Percentiles rank a stretch among this genome's conserved stretches.
These are phyloP conservation scores for Articulospora tetracladia DNA, from an alignment of 495 filamentous ascomycete genomes.

Conservation along the genomic window DNA sequence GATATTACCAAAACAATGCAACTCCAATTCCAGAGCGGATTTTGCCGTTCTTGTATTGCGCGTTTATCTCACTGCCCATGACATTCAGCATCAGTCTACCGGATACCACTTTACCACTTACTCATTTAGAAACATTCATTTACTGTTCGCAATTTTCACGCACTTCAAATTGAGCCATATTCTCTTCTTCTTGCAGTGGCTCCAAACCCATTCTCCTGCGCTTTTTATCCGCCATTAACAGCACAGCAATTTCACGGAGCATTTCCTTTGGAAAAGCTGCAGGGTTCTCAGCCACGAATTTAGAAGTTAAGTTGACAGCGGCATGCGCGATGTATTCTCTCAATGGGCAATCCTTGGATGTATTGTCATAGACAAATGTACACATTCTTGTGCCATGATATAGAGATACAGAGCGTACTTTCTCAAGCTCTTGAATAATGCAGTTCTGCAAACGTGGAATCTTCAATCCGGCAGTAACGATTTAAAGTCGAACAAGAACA, in stretches of 20 bases:
- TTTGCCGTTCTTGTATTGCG: no score
- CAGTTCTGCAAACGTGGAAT: conserved; percentile 9
- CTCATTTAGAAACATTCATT: neutral
- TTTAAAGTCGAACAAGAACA: conserved; percentile 1
- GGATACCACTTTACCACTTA: no score
- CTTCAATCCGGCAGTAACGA: conserved; percentile 6
- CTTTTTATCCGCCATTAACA: neutral
- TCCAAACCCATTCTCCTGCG: neutral
- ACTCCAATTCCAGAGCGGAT: no score
- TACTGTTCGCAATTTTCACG: neutral
- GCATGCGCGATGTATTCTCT: conserved; percentile 2
- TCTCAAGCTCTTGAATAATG: conserved; percentile 1
- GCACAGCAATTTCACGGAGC: conserved; percentile 1
- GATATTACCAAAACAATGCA: no score
- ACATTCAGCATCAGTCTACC: no score
- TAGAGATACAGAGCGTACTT: neutral
- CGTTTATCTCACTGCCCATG: no score
- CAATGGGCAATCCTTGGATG: neutral
- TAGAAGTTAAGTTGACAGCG: neutral
- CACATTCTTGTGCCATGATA: neutral
- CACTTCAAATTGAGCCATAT: neutral
- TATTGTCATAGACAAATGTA: conserved; percentile 3
- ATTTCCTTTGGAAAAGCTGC: conserved; percentile 7
- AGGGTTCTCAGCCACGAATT: neutral
- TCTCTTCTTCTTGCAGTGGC: neutral